Evolutionary conservation across 2,329 filamentous ascomycete species (phyloP).

Genomic region (Trichophyton schoenleinii): DNA sequence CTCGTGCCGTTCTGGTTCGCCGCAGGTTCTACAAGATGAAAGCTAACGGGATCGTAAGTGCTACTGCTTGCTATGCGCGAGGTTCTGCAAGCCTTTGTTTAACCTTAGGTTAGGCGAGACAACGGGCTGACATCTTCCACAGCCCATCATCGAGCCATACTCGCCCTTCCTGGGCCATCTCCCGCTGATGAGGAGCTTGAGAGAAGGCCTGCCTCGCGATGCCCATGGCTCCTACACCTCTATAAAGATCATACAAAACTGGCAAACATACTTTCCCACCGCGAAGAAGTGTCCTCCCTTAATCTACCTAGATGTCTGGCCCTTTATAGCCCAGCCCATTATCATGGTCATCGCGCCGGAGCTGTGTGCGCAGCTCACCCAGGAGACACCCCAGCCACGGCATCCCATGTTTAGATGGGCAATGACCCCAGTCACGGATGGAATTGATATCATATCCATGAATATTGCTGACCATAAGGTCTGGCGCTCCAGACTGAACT

Average conservation of each 20-base stretch:
- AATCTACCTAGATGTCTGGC: constrained; percentile 5
- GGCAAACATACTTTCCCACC: not conserved
- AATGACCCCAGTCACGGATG: constrained; percentile 4
- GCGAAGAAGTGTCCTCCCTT: constrained; percentile 4
- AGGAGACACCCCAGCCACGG: constrained; percentile 7
- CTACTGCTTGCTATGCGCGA: not conserved
- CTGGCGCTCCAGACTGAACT: constrained; percentile 1
- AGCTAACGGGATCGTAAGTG: constrained; percentile 4
- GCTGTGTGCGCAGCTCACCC: constrained; percentile 5
- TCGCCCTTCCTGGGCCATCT: not conserved
- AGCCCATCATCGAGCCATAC: constrained; percentile 1
- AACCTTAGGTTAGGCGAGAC: too few relatives aligned
- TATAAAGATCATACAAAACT: not conserved
- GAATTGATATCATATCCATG: constrained; percentile 7
- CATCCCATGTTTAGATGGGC: constrained; percentile 7
- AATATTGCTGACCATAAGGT: constrained; percentile 5
- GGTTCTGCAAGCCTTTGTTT: too few relatives aligned
- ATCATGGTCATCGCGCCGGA: constrained; percentile 6
- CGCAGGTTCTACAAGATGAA: constrained; percentile 7
- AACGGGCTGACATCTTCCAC: not conserved
- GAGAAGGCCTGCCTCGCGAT: not conserved
- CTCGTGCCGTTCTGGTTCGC: not conserved
- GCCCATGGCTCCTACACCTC: constrained; percentile 1
- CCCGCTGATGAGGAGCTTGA: not conserved
- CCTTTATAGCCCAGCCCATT: constrained; percentile 5